phyloP scores from a whole-genome alignment of 2,329 filamentous ascomycete genomes.

The Sordariomycetes sp. region DNA sequence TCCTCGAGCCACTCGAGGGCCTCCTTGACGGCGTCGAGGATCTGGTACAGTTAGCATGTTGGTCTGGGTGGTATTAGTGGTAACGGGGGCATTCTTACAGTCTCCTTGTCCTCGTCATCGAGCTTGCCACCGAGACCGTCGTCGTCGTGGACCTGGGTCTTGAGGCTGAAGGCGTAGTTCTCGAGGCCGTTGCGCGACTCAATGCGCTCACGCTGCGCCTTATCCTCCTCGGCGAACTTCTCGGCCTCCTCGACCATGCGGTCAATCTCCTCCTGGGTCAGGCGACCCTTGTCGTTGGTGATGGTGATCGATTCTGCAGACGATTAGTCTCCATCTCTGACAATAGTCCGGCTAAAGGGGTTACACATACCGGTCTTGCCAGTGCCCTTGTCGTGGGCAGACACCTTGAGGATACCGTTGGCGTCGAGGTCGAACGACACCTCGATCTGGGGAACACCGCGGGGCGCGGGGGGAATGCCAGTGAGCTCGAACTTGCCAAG shows the following conservation, averaged over 20 bases:
- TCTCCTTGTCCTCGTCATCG: slow-evolving; percentile 96
- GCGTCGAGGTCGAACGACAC: slow-evolving; percentile 95
- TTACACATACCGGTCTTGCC: slow-evolving; percentile 51
- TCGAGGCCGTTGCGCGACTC: slow-evolving; percentile 93
- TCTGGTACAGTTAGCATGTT: slow-evolving; percentile 23
- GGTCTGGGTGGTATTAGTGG: not conserved
- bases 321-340: not conserved
- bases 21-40: slow-evolving; percentile 95
- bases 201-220: slow-evolving; percentile 93
- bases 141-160: slow-evolving; percentile 98
- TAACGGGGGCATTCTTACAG: slow-evolving; percentile 16
- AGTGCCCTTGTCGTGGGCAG: slow-evolving; percentile 93
- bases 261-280: slow-evolving; percentile 93
- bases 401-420: slow-evolving; percentile 97
- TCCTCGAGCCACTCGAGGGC: slow-evolving; percentile 92
- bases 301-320: slow-evolving; percentile 66
- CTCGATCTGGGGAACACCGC: slow-evolving; percentile 96
- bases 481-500: slow-evolving; percentile 98
- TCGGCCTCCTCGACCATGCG: slow-evolving; percentile 98
- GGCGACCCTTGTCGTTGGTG: slow-evolving; percentile 98
- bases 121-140: slow-evolving; percentile 98
- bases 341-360: not conserved
- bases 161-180: slow-evolving; percentile 98
- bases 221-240: slow-evolving; percentile 98
- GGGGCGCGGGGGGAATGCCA: slow-evolving; percentile 85